Conservation (phyloP, 768 basidiomycete species). For the Russula virescens region DNA sequence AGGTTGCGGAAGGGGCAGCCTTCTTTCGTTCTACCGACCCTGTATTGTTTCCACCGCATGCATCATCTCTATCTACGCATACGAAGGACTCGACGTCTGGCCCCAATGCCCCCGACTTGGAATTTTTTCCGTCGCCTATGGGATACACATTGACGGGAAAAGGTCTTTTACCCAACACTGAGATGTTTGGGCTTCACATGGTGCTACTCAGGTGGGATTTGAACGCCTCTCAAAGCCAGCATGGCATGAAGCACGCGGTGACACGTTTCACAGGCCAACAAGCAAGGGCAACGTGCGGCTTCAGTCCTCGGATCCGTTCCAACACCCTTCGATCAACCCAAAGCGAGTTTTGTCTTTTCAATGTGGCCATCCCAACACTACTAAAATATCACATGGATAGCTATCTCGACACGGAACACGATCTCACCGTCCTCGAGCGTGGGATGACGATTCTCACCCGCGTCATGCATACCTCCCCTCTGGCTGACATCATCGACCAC, state of each 20-base stretch:
- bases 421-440: conserved; percentile 37
- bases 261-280: conserved; percentile 34
- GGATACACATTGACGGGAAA: conserved; percentile 25
- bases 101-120: conserved; percentile 33
- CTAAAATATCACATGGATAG: conserved; percentile 25
- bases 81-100: conserved; percentile 33
- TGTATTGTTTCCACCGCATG: conserved; percentile 36
- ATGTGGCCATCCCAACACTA: conserved; percentile 2
- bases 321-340: conserved; percentile 41
- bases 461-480: conserved; percentile 36
- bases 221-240: not conserved
- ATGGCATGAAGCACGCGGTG: not conserved
- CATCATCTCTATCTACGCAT: not conserved
- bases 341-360: conserved; percentile 29
- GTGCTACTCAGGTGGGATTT: conserved; percentile 30
- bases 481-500: conserved; percentile 35
- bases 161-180: conserved; percentile 11
- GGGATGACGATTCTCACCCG: conserved; percentile 37
- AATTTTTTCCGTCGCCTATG: conserved; percentile 30
- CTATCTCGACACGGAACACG: conserved; percentile 40
- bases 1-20: conserved; percentile 45
- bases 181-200: conserved; percentile 28
- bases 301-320: conserved; percentile 38
- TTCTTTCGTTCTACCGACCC: conserved; percentile 49
- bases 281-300: conserved; percentile 39